A percentile compares a stretch with the other conserved stretches of the same genome.
These are phyloP conservation scores for Penicillium sp. DNA, from an alignment of 2,329 filamentous ascomycete species.

Conservation along the genomic window DNA sequence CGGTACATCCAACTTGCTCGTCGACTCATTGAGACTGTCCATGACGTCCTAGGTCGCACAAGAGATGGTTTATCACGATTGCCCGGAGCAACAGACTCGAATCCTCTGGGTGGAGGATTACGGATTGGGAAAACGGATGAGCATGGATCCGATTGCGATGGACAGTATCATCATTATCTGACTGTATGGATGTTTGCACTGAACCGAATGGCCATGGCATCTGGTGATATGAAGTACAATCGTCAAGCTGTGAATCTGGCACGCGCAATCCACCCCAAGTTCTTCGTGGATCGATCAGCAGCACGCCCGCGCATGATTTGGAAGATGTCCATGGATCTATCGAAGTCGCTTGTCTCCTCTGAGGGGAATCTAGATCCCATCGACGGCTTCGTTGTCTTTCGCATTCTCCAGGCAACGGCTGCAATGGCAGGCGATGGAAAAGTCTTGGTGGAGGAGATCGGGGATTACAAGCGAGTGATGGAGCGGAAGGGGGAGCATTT, in stretches of 20 bases:
- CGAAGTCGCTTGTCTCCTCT: slow-evolving; percentile 47
- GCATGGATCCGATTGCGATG: slow-evolving; percentile 54
- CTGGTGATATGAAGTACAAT: slow-evolving; percentile 51
- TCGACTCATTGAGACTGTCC: slow-evolving; percentile 53
- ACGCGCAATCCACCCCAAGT: slow-evolving; percentile 54
- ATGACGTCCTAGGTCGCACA: slow-evolving; percentile 54
- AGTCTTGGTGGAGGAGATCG: slow-evolving; percentile 52
- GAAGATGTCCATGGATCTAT: slow-evolving; percentile 57
- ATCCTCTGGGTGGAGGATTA: slow-evolving; percentile 57
- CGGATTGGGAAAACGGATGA: slow-evolving; percentile 59
- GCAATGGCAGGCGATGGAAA: slow-evolving; percentile 29
- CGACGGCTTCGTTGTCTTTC: slow-evolving; percentile 55
- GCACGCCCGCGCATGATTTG: slow-evolving; percentile 52
- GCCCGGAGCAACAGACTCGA: slow-evolving; percentile 52
- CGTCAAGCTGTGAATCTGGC: slow-evolving; percentile 55
- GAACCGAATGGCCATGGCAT: slow-evolving; percentile 54
- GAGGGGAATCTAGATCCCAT: slow-evolving; percentile 60
- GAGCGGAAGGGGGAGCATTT: slow-evolving; percentile 44
- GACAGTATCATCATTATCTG: slow-evolving; percentile 64
- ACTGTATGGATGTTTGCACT: slow-evolving; percentile 66
- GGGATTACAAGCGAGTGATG: slow-evolving; percentile 54
- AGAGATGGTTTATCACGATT: slow-evolving; percentile 51
- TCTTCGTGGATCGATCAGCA: slow-evolving; percentile 45
- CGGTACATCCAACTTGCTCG: slow-evolving; percentile 53
- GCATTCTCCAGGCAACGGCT: slow-evolving; percentile 49